Conservation (phyloP, 768 basidiomycete species). For the Paxillus rubicundulus region DNA sequence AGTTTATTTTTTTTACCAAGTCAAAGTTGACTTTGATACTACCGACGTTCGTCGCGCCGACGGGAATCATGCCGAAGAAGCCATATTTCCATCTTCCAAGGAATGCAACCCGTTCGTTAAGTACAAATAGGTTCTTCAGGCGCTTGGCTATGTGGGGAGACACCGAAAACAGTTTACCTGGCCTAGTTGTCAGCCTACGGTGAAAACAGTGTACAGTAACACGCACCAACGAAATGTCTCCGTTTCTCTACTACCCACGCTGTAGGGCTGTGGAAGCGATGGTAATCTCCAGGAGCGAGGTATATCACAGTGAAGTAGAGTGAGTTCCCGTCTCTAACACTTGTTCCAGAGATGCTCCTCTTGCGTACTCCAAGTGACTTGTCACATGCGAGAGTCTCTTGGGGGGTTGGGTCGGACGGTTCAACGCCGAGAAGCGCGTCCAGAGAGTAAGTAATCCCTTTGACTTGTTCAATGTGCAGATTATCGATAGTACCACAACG, state of each 20-base stretch:
- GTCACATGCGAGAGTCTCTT: slow-evolving; percentile 63
- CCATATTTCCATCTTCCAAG: slow-evolving; percentile 94
- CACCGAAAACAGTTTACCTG: slow-evolving; percentile 93
- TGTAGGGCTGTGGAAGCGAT: slow-evolving; percentile 94
- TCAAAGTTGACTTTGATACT: slow-evolving; percentile 97
- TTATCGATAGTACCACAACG: slow-evolving; percentile 87
- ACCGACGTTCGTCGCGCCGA: slow-evolving; percentile 98
- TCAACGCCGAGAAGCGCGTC: slow-evolving; percentile 88
- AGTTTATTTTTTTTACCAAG: slow-evolving; percentile 45
- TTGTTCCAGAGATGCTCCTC: slow-evolving; percentile 42
- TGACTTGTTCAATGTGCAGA: slow-evolving; percentile 89
- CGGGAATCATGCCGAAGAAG: slow-evolving; percentile 96
- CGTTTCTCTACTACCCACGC: slow-evolving; percentile 97
- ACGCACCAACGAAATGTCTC: slow-evolving; percentile 86
- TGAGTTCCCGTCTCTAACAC: slow-evolving; percentile 70
- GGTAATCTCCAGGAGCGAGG: slow-evolving; percentile 97
- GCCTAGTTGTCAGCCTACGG: neutral
- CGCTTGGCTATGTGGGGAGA: slow-evolving; percentile 94
- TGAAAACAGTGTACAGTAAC: neutral
- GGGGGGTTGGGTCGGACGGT: slow-evolving; percentile 40
- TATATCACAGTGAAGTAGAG: slow-evolving; percentile 95
- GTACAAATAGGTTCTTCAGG: slow-evolving; percentile 87
- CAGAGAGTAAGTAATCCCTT: slow-evolving; percentile 95
- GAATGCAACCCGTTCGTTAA: slow-evolving; percentile 97
- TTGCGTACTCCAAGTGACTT: slow-evolving; percentile 33